Conservation (phyloP, 192 early-diverging fungal genomes). For the Mortierella claussenii region DNA sequence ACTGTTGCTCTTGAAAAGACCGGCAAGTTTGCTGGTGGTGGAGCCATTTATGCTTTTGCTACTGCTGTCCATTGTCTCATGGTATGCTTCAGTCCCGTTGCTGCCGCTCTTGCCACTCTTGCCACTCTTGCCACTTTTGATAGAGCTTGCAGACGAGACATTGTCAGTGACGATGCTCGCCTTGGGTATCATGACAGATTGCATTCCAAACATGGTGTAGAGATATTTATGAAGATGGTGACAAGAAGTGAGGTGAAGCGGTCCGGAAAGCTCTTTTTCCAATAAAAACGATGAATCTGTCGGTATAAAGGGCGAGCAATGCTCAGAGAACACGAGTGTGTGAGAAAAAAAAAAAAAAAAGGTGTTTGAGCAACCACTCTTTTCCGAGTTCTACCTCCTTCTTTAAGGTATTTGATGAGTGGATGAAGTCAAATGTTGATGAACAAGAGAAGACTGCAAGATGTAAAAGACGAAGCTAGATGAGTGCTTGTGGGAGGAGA, state of each 20-base stretch:
- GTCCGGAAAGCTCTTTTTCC: too few species aligned
- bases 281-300: too few species aligned
- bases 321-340: neutral
- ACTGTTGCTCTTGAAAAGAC: conserved; percentile 48
- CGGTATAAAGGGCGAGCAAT: neutral
- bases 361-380: too few species aligned
- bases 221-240: neutral
- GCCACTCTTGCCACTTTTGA: conserved; percentile 51
- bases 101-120: conserved; percentile 35
- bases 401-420: too few species aligned
- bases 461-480: too few species aligned
- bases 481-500: too few species aligned
- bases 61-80: neutral
- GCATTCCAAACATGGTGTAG: conserved; percentile 39
- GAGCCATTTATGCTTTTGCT: neutral
- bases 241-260: neutral
- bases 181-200: conserved; percentile 24
- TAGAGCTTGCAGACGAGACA: conserved; percentile 32
- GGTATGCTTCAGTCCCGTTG: conserved; percentile 6
- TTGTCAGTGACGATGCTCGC: conserved; percentile 12
- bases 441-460: neutral
- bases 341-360: neutral
- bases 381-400: too few species aligned
- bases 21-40: conserved; percentile 17
- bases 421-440: neutral